Base-by-base conservation (phyloP, 352 stramenopile genomes). In the Blastocystis sp. region DNA sequence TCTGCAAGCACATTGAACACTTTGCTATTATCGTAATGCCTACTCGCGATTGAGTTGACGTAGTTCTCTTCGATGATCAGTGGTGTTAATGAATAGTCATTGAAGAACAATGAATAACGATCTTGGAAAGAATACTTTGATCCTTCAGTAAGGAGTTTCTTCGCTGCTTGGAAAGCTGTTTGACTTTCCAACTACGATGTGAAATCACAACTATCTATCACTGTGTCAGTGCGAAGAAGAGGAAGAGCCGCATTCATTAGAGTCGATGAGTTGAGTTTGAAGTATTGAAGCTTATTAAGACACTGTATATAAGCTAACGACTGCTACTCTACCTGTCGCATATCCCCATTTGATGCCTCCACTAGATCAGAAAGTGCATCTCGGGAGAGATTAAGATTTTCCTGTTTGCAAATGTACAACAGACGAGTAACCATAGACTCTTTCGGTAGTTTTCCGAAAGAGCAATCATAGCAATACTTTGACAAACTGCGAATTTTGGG, bases 381-480 rank as follows among this genome's bases (percentile, higher is more conserved):
- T 90, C 94, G 94, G 90, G 98, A 96, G 2, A 98, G 92, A 41
- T 92, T 82, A 63, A 99, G 91, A 4, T 95, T 95, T 92, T 98
- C 95, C 13, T 93, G 80, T 47, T 92, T 55, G n/a, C 93, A 96
- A 76, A 99, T 97, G 61, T 97, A 93, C 75, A 98, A 93, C 15
- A 98, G 91, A 0, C 96, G 92, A 80, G 97, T 97, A 26, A 94
- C 94, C 90, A 99, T 97, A 50, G 96, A 92, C 45, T 91, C 91
- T 91, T 98, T 98, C 15, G 73, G 96, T 1, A 96, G 96, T 18
- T 95, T 94, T 76, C 92, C 92, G 92, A 97, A 98, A 34, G 94
- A 92, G 43, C 99, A 91, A 93, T 99, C 97, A 90, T 98, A 97
- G 91, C 97, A 98, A 92, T 98, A 94, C 89, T 98, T 98, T n/a